These are phyloP conservation scores for Orychophragmus violaceus DNA, from an alignment of 345 rosid species.

Conservation along the genomic window DNA sequence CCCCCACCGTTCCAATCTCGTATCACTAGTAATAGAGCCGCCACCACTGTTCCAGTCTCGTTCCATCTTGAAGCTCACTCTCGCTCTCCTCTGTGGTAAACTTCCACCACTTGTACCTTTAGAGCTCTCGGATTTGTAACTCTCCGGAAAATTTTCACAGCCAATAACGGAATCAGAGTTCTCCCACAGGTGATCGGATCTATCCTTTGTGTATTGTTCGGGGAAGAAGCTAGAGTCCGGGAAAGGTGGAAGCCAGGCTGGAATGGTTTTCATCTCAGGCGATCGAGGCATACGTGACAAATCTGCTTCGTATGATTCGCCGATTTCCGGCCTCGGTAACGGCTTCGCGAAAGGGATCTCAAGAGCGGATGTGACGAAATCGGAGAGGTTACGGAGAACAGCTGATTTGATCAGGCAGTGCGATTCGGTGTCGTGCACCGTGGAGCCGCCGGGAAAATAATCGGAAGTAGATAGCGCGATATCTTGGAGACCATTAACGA, in stretches of 20 bases:
- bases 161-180: constrained; percentile 11
- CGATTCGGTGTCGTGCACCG: constrained; percentile 16
- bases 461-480: constrained; percentile 22
- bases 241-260: constrained; percentile 30
- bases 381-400: constrained; percentile 28
- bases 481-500: constrained; percentile 43
- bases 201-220: background rate
- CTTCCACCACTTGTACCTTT: background rate
- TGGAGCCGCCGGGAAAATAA: constrained; percentile 45
- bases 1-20: background rate
- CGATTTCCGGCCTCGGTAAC: constrained; percentile 20
- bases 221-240: constrained; percentile 19
- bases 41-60: background rate
- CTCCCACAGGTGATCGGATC: constrained; percentile 26
- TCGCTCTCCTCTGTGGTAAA: constrained; percentile 9
- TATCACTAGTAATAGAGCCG: background rate
- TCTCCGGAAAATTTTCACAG: background rate
- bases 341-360: constrained; percentile 65
- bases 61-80: constrained; percentile 25
- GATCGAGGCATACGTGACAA: background rate
- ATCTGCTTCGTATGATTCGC: background rate
- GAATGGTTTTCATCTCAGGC: constrained; percentile 1
- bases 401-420: constrained; percentile 30
- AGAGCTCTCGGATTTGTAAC: background rate
- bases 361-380: constrained; percentile 28